These are phyloP conservation scores for Aspergillus floridensis DNA, from an alignment of 2,329 filamentous ascomycete genomes.

Conservation along the genomic window DNA sequence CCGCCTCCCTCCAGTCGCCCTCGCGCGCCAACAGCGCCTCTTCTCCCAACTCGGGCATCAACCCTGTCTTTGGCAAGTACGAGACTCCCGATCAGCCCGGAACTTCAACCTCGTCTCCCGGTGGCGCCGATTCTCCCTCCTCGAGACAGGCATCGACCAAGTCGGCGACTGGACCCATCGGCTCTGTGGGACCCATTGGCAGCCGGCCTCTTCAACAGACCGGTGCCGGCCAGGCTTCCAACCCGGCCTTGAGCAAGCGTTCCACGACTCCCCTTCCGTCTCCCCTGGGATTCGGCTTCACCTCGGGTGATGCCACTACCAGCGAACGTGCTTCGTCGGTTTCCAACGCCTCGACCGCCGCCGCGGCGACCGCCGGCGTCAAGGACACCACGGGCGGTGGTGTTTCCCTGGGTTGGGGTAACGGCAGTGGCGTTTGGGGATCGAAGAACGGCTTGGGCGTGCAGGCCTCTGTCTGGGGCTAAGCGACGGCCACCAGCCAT, in stretches of 20 bases:
- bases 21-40: constrained; percentile 80
- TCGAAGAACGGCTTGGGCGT: constrained; percentile 77
- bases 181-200: constrained; percentile 84
- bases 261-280: constrained; percentile 89
- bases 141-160: constrained; percentile 60
- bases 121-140: constrained; percentile 69
- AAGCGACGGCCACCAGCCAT: constrained; percentile 28
- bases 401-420: constrained; percentile 67
- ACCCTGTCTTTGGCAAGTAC: constrained; percentile 56
- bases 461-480: constrained; percentile 94
- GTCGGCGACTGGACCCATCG: constrained; percentile 51
- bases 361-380: constrained; percentile 28
- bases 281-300: constrained; percentile 74
- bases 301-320: constrained; percentile 47
- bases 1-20: constrained; percentile 50
- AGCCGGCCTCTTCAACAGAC: constrained; percentile 71
- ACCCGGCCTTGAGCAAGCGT: constrained; percentile 69
- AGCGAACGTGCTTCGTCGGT: constrained; percentile 56
- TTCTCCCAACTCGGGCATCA: constrained; percentile 59
- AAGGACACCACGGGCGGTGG: constrained; percentile 43
- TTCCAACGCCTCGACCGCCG: constrained; percentile 56
- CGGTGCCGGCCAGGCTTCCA: constrained; percentile 46
- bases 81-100: constrained; percentile 63
- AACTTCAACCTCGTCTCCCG: constrained; percentile 83
- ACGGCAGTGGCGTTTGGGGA: constrained; percentile 80